Evolutionary conservation across 768 basidiomycete species (phyloP), one percentile per base, ranked within the genome.

Genomic region (Tylopilus sp.): DNA sequence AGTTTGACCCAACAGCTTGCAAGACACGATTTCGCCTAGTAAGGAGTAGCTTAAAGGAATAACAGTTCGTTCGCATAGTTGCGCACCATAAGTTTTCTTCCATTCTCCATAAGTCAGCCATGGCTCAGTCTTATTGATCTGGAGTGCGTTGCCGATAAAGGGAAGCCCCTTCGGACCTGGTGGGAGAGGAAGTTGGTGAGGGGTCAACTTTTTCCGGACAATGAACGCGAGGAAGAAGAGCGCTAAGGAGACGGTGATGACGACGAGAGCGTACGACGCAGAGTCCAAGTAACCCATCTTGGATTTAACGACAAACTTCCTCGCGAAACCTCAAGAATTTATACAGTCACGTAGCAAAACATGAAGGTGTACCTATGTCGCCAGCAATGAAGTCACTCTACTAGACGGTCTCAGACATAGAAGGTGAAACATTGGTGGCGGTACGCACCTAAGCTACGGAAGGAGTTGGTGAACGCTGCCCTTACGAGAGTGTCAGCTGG

Each of bases 91-190:
- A 22, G 34, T 19, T 43, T 60, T 55, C 31, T 60, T 61, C 72
- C 72, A 73, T 24, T 67, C 61, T 22, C 41, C 29, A 28, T 65
- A 73, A 0, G 68, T 66, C 44, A 71, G 19, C 72, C 71, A 73
- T 12, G 69, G 68, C 16, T 58, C 55, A 10, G 34, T 31, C 19
- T 54, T 57, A 25, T 66, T 64, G 22, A 71, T 56, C 37, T 64
- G 56, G 41, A 63, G 52, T 24, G 60, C 54, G 28, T 54, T 65
- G 12, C 70, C 70, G 33, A 70, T 41, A 17, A 65, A 25, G 4
- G 68, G 70, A 4, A 66, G 47, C 8, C 62, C 65, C 37, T 56
- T 60, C 2, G 70, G 71, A 26, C 69, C 69, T 2, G 69, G 69
- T 21, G 69, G 69, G 5, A 61, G 56, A 30, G 67, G 47, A 24